A percentile compares a stretch with the other conserved stretches of the same genome.
phyloP scores from a whole-genome alignment of 78 protist genomes.

The Guillardia theta region DNA sequence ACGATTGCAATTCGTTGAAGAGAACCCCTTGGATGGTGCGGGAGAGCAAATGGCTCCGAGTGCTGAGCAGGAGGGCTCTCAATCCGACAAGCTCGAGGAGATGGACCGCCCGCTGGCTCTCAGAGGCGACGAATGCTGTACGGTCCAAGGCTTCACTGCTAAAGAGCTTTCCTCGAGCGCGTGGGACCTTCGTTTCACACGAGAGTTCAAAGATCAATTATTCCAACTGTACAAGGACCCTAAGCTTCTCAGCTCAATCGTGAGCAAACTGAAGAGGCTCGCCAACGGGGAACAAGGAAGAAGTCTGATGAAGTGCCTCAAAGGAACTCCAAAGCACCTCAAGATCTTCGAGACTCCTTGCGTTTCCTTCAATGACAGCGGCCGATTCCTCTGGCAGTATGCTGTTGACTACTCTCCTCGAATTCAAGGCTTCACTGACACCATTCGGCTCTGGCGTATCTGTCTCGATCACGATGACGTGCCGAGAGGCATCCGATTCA shows the following conservation, averaged over 20 bases:
- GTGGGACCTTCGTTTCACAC: slow-evolving; percentile 20
- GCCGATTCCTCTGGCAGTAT: neutral
- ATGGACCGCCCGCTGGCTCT: too few species aligned
- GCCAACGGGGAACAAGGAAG: neutral
- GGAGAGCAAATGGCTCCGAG: too few species aligned
- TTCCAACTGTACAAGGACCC: neutral
- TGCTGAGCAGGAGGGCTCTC: too few species aligned
- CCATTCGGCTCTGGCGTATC: neutral
- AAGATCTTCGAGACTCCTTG: neutral
- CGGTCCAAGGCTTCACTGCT: too few species aligned
- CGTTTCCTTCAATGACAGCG: neutral
- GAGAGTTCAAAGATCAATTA: neutral
- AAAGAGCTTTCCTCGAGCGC: too few species aligned
- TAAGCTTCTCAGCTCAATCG: neutral
- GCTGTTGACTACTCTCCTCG: slow-evolving; percentile 27
- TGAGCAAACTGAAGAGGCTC: neutral
- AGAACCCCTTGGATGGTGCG: too few species aligned
- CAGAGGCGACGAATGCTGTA: too few species aligned
- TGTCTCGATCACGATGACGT: slow-evolving; percentile 22
- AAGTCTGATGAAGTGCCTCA: neutral
- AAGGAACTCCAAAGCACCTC: neutral
- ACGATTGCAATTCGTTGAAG: too few species aligned
- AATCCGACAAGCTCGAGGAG: too few species aligned
- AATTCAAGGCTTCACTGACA: neutral
- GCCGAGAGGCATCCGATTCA: neutral